phyloP scores from a whole-genome alignment of 768 basidiomycete genomes.

The Podaxis sp. region DNA sequence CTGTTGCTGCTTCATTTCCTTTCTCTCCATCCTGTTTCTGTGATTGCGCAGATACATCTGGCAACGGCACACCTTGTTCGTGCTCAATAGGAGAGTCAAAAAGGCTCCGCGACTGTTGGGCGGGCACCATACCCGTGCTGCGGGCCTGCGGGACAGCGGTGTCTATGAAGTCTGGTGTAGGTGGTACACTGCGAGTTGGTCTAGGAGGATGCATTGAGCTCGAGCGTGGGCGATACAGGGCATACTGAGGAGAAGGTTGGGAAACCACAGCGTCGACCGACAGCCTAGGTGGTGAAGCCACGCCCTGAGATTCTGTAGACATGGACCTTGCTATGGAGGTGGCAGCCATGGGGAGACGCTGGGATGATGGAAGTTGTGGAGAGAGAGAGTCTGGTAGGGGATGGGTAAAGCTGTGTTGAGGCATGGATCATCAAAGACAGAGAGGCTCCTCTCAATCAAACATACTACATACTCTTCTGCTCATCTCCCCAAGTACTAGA shows the following conservation, averaged over 20 bases:
- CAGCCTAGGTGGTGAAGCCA: background rate
- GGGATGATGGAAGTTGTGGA: background rate
- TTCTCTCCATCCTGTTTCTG: background rate
- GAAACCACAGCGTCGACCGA: background rate
- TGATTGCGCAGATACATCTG: background rate
- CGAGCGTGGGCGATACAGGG: background rate
- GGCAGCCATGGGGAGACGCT: slow-evolving; percentile 5
- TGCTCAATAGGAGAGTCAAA: background rate
- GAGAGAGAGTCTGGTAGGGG: background rate
- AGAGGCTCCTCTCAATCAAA: background rate
- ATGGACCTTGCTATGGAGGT: background rate
- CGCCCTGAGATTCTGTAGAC: background rate
- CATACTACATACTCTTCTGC: background rate
- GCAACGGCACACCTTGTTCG: background rate
- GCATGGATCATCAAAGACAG: slow-evolving; percentile 8
- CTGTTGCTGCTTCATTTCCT: background rate
- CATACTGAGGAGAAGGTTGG: slow-evolving; percentile 9
- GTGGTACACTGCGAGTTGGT: slow-evolving; percentile 14
- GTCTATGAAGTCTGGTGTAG: slow-evolving; percentile 1
- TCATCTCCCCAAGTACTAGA: background rate
- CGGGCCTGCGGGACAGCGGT: background rate
- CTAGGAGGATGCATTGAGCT: background rate
- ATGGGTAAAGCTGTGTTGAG: background rate
- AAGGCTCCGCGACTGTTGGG: background rate
- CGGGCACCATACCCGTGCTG: background rate